Conservation (phyloP, 805 yeast genomes). For the Ogataea zsoltii region DNA sequence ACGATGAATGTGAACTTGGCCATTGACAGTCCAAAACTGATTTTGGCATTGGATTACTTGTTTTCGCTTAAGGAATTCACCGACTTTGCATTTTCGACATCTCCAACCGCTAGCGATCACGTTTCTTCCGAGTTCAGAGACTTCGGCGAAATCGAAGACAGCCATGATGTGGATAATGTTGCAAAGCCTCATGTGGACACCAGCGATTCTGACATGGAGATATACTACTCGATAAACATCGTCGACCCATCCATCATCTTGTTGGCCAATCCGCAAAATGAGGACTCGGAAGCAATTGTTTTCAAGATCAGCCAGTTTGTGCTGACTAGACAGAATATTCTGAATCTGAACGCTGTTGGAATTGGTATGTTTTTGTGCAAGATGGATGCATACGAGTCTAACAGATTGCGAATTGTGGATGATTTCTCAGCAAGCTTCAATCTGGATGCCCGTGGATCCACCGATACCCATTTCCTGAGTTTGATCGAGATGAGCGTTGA, state of each 20-base stretch:
- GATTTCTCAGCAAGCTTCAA: conserved; percentile 82
- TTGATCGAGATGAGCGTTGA: conserved; percentile 71
- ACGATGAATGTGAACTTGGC: conserved; percentile 56
- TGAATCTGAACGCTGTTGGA: conserved; percentile 67
- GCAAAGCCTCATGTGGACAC: conserved; percentile 15
- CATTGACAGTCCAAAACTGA: conserved; percentile 76
- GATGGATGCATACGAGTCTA: conserved; percentile 67
- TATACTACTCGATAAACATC: conserved; percentile 48
- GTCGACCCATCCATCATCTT: conserved; percentile 76
- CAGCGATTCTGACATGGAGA: conserved; percentile 5
- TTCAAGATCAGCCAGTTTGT: conserved; percentile 81
- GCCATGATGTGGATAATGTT: conserved; percentile 2
- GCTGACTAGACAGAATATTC: conserved; percentile 65
- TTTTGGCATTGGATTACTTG: conserved; percentile 83
- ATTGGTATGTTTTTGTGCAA: conserved; percentile 83
- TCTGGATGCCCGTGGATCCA: conserved; percentile 69
- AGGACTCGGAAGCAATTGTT: conserved; percentile 82
- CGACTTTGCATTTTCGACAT: conserved; percentile 45
- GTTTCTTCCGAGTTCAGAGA: neutral
- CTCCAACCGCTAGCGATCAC: neutral
- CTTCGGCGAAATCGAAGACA: neutral
- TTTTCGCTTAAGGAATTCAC: conserved; percentile 70
- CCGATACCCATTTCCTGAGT: conserved; percentile 57
- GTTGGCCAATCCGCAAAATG: conserved; percentile 72
- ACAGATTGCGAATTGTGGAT: conserved; percentile 73